Percentiles rank a stretch among this genome's conserved stretches.
Evolutionary conservation across 768 basidiomycete species (phyloP).

Genomic region (Chlorophyllum brunneum): DNA sequence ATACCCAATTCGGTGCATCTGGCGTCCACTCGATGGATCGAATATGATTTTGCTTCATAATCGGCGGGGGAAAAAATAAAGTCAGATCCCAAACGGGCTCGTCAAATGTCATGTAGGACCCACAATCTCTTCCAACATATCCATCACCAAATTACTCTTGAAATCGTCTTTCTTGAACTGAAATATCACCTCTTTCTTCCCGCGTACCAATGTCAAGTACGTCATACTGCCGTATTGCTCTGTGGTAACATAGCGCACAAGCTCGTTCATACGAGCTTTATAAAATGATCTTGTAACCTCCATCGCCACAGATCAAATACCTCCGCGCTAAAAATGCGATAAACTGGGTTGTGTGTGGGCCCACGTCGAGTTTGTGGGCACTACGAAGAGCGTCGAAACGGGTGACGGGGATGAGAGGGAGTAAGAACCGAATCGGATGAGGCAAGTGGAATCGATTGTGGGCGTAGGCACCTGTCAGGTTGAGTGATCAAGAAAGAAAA

Average conservation of each 20-base stretch:
- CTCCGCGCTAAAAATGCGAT: not conserved
- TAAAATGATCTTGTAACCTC: not conserved
- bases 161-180: not conserved
- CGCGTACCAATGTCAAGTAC: not conserved
- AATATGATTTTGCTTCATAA: conserved; percentile 5
- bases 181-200: not conserved
- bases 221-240: not conserved
- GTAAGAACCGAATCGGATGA: not conserved
- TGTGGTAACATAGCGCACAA: not conserved
- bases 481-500: no score
- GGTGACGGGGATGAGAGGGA: no score
- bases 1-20: conserved; percentile 1
- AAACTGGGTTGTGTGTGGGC: not conserved
- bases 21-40: not conserved
- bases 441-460: no score
- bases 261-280: not conserved
- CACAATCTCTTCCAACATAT: conserved; percentile 3
- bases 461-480: no score
- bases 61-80: not conserved
- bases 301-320: no score
- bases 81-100: not conserved
- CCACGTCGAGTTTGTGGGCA: no score
- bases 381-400: no score
- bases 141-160: not conserved
- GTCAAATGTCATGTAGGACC: not conserved